Evolutionary conservation across 139 green algal genomes (phyloP), one percentile per base, ranked within the genome.

Genomic region (Bryopsis sp.): DNA sequence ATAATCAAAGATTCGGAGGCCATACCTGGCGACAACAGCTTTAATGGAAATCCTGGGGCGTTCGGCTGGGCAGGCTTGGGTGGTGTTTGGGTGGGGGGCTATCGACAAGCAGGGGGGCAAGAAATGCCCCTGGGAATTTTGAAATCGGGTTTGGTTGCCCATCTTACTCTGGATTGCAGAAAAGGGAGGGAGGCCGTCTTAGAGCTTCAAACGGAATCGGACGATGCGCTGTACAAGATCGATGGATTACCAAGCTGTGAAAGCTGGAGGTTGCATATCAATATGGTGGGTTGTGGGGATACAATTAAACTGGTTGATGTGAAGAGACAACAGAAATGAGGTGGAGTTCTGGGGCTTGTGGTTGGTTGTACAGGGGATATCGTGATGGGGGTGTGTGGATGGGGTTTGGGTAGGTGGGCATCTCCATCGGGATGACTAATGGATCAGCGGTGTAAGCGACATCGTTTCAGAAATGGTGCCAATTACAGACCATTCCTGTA

Each of bases 21-120:
- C 7, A 11, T n/a, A 26, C 6, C 39, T 8, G 11, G 7, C 7
- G 59, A 67, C 33, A 47, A 39, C 59, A 67, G 59, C 33, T 47
- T 67, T 32, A 46, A 47, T n/a, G 31, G 31, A 11, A 67, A 67
- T 26, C 31, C 59, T 47, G 7, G 31, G 43, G 59, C 59, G 5
- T 67, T 39, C 19, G 59, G 59, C 39, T 67, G 59, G 70, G 59
- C 50, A 33, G 50, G 33, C 19, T 36, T 36, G 24, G 50, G 50
- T 32, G 33, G 6, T 61, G 50, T 26, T 32, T 28, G 19, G 15
- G 5, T 32, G 33, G 50, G 50, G 15, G 50, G 50, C 11, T 32
- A 36, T 6, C 33, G 50, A 26, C 31, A 33, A 8, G 50, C 50
- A 8, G 50, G 50, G 15, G 19, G 33, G 24, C 50, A 26, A 28